phyloP scores from a whole-genome alignment of 352 stramenopile species.

The Globisporangium rhizosaccharum region DNA sequence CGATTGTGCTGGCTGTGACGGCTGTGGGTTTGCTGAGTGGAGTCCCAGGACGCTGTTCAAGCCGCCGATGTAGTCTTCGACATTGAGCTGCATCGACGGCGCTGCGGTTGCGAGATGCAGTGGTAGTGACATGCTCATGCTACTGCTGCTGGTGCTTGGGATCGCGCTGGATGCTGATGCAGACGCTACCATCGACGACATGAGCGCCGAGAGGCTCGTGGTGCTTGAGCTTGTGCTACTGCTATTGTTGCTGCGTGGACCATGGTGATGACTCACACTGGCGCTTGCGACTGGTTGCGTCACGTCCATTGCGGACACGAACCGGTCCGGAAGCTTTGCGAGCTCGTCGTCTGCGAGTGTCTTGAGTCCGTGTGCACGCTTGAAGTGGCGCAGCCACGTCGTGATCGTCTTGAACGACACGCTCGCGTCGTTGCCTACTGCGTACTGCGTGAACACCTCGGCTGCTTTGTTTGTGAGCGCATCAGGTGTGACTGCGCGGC shows the following conservation, averaged over 20 bases:
- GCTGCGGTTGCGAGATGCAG: neutral
- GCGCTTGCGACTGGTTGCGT: neutral
- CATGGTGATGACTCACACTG: neutral
- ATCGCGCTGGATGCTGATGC: too few relatives aligned
- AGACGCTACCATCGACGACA: neutral
- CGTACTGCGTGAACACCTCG: slow-evolving; percentile 72
- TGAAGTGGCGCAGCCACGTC: slow-evolving; percentile 68
- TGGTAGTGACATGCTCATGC: neutral
- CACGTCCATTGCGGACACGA: slow-evolving; percentile 63
- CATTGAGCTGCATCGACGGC: neutral
- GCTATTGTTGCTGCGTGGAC: neutral
- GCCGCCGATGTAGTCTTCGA: slow-evolving; percentile 34
- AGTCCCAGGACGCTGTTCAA: slow-evolving; percentile 12
- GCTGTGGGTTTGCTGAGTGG: neutral
- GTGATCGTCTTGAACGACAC: slow-evolving; percentile 38
- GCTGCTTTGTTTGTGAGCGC: slow-evolving; percentile 43
- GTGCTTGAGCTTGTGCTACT: neutral
- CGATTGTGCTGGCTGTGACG: slow-evolving; percentile 2
- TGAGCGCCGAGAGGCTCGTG: neutral
- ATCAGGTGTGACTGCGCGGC: slow-evolving; percentile 40
- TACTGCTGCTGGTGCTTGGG: neutral
- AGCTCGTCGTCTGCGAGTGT: slow-evolving; percentile 44
- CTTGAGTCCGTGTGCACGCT: slow-evolving; percentile 58
- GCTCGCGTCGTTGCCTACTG: slow-evolving; percentile 22
- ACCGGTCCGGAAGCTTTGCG: slow-evolving; percentile 40